Evolutionary conservation across 441 rosid species (phyloP), one percentile per base, ranked within the genome.

Genomic region (Erysimum cheiri): DNA sequence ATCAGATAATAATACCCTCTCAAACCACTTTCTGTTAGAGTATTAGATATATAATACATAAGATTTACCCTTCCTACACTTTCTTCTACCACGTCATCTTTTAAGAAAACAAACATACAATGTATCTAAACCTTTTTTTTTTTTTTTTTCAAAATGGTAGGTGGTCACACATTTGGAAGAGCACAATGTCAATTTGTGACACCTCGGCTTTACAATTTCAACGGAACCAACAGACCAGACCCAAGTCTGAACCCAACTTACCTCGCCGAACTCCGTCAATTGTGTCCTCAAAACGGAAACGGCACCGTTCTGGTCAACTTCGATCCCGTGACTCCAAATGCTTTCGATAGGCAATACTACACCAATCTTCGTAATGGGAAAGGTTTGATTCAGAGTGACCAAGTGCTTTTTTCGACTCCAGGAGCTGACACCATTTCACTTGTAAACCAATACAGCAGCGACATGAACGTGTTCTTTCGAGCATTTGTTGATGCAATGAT

Each of bases 341-440:
- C 36, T 32, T 86, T 84, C 31, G 88, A 86, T 71, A 81, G 68
- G 8, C 78, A 77, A 52, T 86, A 83, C 76, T 86, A 76, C 64
- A 29, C 80, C 6, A 83, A 84, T 67, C 87, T 86, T 28, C 75
- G 57, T 17, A 65, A 13, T 39, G 78, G 80, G 3, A 76, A 17
- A 71, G 91, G 91, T 36, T 64, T 83, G 7, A 75, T 86, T 19
- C 84, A 77, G 39, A 79, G 83, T 1, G 97, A 91, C 67, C 95
- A 91, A 64, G 93, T 80, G 55, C 60, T 87, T 39, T 81, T 87
- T 47, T 85, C 91, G 0, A 84, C 85, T 5, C 33, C 69, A 1
- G 82, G 77, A 3, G 80, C 86, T 3, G 80, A 82, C 29, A 81
- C 90, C 0, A 39, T 75, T 41, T 4, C 81, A 2, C 10, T 87